Percentiles rank a stretch among this genome's conserved stretches.
phyloP scores from a whole-genome alignment of 2,329 filamentous ascomycete genomes.

The Exophiala oligosperma region DNA sequence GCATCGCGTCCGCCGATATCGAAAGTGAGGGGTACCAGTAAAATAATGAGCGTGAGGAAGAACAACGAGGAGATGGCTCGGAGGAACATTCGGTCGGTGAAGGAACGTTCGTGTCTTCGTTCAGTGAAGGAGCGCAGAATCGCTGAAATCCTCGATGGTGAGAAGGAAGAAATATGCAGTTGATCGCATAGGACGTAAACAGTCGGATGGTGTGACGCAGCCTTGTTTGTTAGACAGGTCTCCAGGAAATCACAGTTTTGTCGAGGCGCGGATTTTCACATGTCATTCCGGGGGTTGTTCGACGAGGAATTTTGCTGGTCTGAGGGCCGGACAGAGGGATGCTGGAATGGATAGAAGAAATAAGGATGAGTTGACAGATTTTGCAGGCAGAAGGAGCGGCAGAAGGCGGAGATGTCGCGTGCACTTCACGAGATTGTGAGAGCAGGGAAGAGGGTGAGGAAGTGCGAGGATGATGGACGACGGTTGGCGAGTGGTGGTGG shows the following conservation, averaged over 20 bases:
- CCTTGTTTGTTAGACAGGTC: constrained; percentile 1
- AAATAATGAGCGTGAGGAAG: constrained; percentile 88
- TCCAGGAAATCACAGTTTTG: constrained; percentile 9
- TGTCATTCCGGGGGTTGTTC: constrained; percentile 21
- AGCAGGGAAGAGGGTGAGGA: not conserved
- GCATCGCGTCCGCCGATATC: constrained; percentile 95
- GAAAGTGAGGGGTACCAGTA: constrained; percentile 95
- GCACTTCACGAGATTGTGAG: constrained; percentile 2
- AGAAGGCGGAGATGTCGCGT: constrained; percentile 10
- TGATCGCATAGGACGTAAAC: not conserved
- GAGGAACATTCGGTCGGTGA: constrained; percentile 67
- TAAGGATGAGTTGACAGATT: constrained; percentile 2
- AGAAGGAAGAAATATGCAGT: constrained; percentile 1
- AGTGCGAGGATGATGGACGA: not conserved
- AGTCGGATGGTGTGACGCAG: not conserved
- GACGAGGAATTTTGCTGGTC: not conserved
- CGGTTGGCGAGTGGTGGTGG: no score
- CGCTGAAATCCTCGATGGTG: not conserved
- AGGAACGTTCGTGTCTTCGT: constrained; percentile 46
- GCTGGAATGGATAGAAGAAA: constrained; percentile 1
- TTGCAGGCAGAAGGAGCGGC: constrained; percentile 2
- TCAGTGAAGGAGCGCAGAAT: constrained; percentile 43
- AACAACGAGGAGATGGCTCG: constrained; percentile 75
- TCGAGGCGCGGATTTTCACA: constrained; percentile 25
- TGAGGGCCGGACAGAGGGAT: not conserved